Base-by-base conservation (phyloP, 179 eudicot species). In the Gypsophila paniculata region DNA sequence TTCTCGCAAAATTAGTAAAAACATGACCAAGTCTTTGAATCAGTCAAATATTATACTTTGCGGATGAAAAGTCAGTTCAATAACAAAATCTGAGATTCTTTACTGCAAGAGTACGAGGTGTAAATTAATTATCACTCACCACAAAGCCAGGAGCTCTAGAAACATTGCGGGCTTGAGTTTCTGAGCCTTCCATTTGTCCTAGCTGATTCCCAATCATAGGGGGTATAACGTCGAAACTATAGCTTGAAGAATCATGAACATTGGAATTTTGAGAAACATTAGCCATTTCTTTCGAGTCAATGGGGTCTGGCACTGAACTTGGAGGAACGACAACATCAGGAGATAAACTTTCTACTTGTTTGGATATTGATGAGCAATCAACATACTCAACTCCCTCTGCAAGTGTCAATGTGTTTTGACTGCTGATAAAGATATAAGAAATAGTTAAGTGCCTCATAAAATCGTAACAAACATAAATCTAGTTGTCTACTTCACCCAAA, bases 171-270 rank as follows among this genome's bases (percentile, higher is more conserved):
- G 77, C 77, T 70, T 88, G 96, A 68, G 84, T 72, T 23, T 92
- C 94, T 0, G 88, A 83, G 84, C 77, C 81, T 70, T 87, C 96
- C 73, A 73, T 74, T 25, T 86, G 82, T 68, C 87, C 78, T 80
- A 83, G 74, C 44, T 86, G 89, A 77, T 75, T 75, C 34, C 86
- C 86, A 68, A 81, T 78, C 75, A 80, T 70, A 6, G 89, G 84
- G 19, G 96, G 92, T 78, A 88, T 69, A 68, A 79, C 80, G 77
- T 86, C 92, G 80, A 90, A 82, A 75, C 78, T 74, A 76, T 78
- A 84, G 72, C 77, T 71, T 52, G 87, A 68, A 73, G 92, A 63
- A 25, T 80, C 53, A 75, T 82, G 85, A 65, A 68, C 78, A 48
- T 72, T 36, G 32, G 89, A 66, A 78, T 75, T 73, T 65, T 85